Base-by-base conservation (phyloP, 768 basidiomycete species). In the Crepidotus variabilis region DNA sequence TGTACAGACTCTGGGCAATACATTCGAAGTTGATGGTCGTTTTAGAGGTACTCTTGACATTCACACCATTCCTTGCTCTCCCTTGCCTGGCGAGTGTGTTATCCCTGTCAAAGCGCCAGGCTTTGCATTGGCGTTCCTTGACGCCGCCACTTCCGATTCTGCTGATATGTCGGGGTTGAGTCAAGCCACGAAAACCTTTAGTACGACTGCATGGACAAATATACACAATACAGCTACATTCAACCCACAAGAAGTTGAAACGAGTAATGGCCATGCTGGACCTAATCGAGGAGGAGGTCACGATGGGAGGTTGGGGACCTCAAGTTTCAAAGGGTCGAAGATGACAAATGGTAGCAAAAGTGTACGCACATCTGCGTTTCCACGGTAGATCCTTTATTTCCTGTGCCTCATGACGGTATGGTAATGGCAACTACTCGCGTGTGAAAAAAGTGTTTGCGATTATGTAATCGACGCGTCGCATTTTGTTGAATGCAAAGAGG, bases 101-200 rank as follows among this genome's bases (percentile, higher is more conserved):
- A 75, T 91, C 56, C 71, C 69, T n/a, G 85, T 90, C 22, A 79
- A 81, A 14, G 87, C 88, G 0, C 90, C 91, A 0, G 80, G 79
- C 24, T 82, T 82, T 34, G 88, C 85, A 0, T 74, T 92, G 34
- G 87, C 92, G 39, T 90, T 88, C 75, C 72, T 91, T 16, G 78
- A 72, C 4, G 68, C 28, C 28, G 28, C 28, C 28, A 4, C 28
- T 8, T 28, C 28, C 28, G 28, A 3, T 28, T 28, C 28, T 28
- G 28, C 28, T 8, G 28, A 74, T 48, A 61, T 68, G 0, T 76
- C 75, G 45, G 72, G 70, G 6, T 69, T 70, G 7, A 16, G 10
- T 14, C 13, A 24, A 14, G 66, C 70, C 1, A 71, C 76, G 1
- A 67, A 60, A 60, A 84, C 81, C 9, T 86, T 79, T 68, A 39